Base-by-base conservation (phyloP, 2,329 filamentous ascomycete species). In the Claviceps capensis region DNA sequence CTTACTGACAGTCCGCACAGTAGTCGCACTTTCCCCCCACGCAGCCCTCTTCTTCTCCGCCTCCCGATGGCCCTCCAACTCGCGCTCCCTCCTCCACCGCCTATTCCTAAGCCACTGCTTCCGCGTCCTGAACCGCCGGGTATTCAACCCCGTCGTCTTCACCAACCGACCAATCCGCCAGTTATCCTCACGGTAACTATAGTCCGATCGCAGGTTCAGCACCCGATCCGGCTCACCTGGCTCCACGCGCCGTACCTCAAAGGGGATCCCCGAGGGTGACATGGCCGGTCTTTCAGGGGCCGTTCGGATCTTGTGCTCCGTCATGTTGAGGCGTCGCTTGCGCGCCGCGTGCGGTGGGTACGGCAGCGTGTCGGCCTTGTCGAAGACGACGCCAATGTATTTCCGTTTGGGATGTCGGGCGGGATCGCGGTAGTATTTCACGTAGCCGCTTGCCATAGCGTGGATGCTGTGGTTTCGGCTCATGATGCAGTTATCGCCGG, bases 381-480 rank as follows among this genome's bases (percentile, higher is more conserved):
- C 78, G 67, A 95, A 90, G 37, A 86, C 86, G 19, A 98, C 85
- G 55, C 93, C 93, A 62, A 98, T 98, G 74, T 90, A 98, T 67
- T 95, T 88, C 55, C 90, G 81, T 59, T 88, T 86, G 1, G 90
- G 86, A 68, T 97, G 88, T 54, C 75, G 78, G 36, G 77, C 69
- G 0, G 90, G 89, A 65, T 98, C 91, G 64, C 85, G 82, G 76
- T 98, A 98, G 78, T 95, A 98, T 61, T 93, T 89, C 55, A 98
- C 93, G 69, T 94, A 98, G 57, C 93, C 93, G 3, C 85, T 77
- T 52, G 85, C 80, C 54, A 82, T 83, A 50, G 93, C 83, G 69
- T 87, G 95, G 65, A 98, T 94, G 49, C 91, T 97, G 74, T 97
- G 93, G 68, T 98, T 90, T 55, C 93, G 85, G 49, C 93, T 93